phyloP scores from a whole-genome alignment of 1,284 basidiomycete species.

The Psilocybe mexicana region DNA sequence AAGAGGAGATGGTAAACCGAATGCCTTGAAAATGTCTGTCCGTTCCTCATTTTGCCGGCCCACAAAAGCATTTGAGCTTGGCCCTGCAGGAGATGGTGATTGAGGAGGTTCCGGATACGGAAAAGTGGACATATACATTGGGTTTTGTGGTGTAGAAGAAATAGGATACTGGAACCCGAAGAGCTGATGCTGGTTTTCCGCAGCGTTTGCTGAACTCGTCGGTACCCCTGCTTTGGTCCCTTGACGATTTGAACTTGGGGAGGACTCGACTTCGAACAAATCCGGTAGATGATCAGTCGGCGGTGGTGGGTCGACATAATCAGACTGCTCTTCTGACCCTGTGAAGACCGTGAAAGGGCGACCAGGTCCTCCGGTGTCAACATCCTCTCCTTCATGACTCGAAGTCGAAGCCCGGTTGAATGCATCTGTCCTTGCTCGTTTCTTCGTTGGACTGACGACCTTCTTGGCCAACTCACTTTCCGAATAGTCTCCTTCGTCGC shows the following conservation, averaged over 20 bases:
- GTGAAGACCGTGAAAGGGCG: constrained; percentile 44
- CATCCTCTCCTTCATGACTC: constrained; percentile 15
- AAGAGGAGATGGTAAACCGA: constrained; percentile 42
- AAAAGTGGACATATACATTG: constrained; percentile 48
- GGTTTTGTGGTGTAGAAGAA: constrained; percentile 52
- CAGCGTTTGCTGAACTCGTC: constrained; percentile 46
- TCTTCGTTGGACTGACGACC: constrained; percentile 48
- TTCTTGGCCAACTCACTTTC: constrained; percentile 38
- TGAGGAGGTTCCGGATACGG: constrained; percentile 68
- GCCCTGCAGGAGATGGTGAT: constrained; percentile 63
- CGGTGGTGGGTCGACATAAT: constrained; percentile 43
- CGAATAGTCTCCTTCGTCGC: constrained; percentile 34
- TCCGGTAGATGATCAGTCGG: constrained; percentile 53
- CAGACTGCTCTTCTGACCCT: constrained; percentile 37
- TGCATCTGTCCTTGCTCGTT: constrained; percentile 39
- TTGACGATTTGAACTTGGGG: constrained; percentile 14
- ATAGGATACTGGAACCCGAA: constrained; percentile 56
- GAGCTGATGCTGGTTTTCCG: constrained; percentile 50
- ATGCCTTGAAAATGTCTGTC: constrained; percentile 44
- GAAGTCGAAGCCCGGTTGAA: constrained; percentile 7
- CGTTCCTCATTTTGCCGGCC: constrained; percentile 32
- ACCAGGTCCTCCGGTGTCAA: constrained; percentile 9
- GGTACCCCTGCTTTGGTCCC: constrained; percentile 16
- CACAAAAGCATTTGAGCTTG: constrained; percentile 24
- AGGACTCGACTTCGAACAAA: constrained; percentile 40